Base-by-base conservation (phyloP, 1,284 basidiomycete species). In the Trametes sp. region DNA sequence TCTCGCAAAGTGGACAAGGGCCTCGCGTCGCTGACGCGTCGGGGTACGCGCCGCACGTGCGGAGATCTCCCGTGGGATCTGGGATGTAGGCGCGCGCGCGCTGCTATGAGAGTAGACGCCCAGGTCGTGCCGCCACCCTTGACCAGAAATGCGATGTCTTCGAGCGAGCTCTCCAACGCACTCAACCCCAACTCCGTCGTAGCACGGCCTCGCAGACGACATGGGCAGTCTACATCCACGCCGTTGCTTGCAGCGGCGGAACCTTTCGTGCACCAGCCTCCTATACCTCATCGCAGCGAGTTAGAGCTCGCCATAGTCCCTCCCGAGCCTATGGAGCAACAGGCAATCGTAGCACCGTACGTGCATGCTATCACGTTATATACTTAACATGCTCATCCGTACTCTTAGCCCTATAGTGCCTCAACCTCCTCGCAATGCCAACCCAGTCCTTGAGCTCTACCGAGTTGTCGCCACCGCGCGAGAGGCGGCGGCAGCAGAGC, bases 81-180 rank as follows among this genome's bases (percentile, higher is more conserved):
- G 74, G 65, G 76, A 29, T 28, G 6, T 29, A 49, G 16, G 29
- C 16, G 35, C 45, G 45, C 45, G 11, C 24, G 28, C 28, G 5
- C 24, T 28, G 68, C 77, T 42, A 28, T 11, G 21, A 9, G 13
- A 2, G 14, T 31, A 67, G 48, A 36, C 63, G 63, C 63, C 45
- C 31, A 42, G n/a, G n/a, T n/a, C 14, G 16, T 16, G 48, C 8
- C 26, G n/a, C 31, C 24, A 56, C 48, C 36, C 23, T 23, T 26
- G 29, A 54, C 46, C 16, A 57, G 55, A 59, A 61, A 69, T 75
- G 67, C 70, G 49, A 78, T 79, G 78, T 73, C 85, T 68, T 83
- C 86, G 66, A 92, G 88, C 77, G 89, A 91, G 75, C 84, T 92
- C 59, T 88, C 86, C 4, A 86, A 92, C 73, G 90, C 90, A 23